Evolutionary conservation across 2,329 filamentous ascomycete genomes (phyloP), one percentile per base, ranked within the genome.

Genomic region (Emmonsiellopsis sp.): DNA sequence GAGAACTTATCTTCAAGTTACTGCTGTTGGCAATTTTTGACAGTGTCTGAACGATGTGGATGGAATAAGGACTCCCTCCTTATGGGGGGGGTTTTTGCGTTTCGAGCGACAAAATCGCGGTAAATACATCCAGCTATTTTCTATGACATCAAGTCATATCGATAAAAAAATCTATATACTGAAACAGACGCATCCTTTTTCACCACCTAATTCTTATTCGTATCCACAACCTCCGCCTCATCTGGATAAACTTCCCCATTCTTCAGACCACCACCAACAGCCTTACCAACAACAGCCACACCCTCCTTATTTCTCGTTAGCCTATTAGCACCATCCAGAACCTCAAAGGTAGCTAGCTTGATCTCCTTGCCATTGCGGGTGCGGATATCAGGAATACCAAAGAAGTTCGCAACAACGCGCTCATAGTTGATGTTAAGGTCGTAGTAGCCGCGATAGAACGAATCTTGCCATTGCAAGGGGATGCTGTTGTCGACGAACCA

Each of bases 371-470:
- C 71, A 60, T 86, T 87, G 43, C 81, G 73, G 4, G 70, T 76
- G 26, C 78, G 70, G 5, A 86, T 73, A 1, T 78, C 82, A 0
- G 84, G 83, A 62, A 79, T 62, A 41, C 82, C 85, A 59, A 83
- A 89, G 69, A 78, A 89, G 10, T 75, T 73, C 0, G 85, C 85
- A n/a, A 79, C 72, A 2, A 86, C 74, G 44, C 77, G 70, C 9
- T 83, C 73, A 20, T 79, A 74, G 16, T 70, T 74, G 52, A 87
- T 72, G 47, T 78, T 76, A 41, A 89, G 71, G 62, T 85, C 79
- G 59, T 82, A 88, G 70, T 89, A 89, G 1, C 86, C 86, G 15
- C 85, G 77, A 67, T 88, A 89, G 66, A 86, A 89, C 7, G 83
- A 67, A 54, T 89, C 85, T 60, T 84, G 81, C 86, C 85, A 89